Conservation (phyloP, 2,329 filamentous ascomycete species). For the Annulohypoxylon truncatum region DNA sequence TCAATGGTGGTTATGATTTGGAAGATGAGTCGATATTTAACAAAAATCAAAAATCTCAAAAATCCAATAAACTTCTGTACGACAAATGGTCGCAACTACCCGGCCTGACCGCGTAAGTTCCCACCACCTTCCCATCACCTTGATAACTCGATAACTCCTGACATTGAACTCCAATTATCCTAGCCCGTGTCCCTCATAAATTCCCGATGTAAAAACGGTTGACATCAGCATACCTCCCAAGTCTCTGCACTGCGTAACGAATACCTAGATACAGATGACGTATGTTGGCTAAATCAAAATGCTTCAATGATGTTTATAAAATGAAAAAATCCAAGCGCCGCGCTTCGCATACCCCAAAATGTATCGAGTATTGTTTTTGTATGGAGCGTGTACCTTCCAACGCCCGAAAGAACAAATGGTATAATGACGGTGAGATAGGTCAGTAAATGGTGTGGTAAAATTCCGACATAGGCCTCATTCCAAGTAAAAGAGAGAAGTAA, state of each 20-base stretch:
- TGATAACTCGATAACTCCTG: not conserved
- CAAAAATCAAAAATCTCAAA: conserved; percentile 15
- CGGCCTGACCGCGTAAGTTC: conserved; percentile 30
- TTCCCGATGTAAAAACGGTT: not conserved
- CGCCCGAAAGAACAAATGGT: conserved; percentile 28
- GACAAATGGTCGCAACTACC: conserved; percentile 22
- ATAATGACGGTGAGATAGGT: conserved; percentile 22
- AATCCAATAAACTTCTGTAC: conserved; percentile 21
- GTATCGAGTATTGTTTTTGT: conserved; percentile 24
- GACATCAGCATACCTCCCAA: not conserved
- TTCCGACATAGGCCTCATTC: conserved; percentile 21
- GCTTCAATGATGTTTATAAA: conserved; percentile 5
- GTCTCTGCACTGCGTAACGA: not conserved
- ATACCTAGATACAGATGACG: not conserved
- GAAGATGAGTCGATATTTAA: conserved; percentile 38
- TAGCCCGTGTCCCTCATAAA: not conserved
- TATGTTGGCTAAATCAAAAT: conserved; percentile 8
- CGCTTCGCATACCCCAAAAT: conserved; percentile 20
- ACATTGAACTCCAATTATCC: conserved; percentile 15
- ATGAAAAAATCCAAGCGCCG: conserved; percentile 23
- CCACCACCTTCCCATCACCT: not conserved
- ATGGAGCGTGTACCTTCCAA: conserved; percentile 28
- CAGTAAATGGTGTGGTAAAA: not conserved
- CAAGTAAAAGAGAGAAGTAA: conserved; percentile 3
- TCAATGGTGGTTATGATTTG: conserved; percentile 14